Evolutionary conservation across 1,284 basidiomycete genomes (phyloP).

Genomic region (Exobasidium cylindrosporum): DNA sequence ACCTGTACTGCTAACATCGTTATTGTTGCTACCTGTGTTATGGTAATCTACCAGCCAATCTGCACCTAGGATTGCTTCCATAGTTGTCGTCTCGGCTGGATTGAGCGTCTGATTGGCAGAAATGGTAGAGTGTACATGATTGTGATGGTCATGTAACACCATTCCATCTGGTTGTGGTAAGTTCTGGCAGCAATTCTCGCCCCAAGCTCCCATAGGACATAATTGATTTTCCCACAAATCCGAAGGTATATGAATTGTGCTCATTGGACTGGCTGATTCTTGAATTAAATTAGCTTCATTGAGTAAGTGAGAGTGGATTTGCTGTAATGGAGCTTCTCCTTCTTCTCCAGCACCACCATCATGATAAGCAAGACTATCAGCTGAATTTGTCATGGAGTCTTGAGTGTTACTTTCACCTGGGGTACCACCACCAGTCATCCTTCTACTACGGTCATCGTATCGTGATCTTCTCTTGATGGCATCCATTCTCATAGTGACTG

Average conservation of each 20-base stretch:
- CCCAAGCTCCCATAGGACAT: slow-evolving; percentile 18
- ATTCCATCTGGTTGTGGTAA: slow-evolving; percentile 5
- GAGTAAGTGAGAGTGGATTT: not conserved
- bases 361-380: not conserved
- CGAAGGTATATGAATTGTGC: slow-evolving; percentile 6
- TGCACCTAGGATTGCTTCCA: not conserved
- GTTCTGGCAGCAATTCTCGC: slow-evolving; percentile 16
- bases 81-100: not conserved
- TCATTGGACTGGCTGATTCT: not conserved
- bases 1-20: not conserved
- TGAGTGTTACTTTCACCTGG: not conserved
- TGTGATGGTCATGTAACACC: not conserved
- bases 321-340: not conserved
- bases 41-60: not conserved
- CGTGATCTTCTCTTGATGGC: slow-evolving; percentile 49
- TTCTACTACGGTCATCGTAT: slow-evolving; percentile 27
- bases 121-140: not conserved
- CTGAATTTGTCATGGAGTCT: not conserved
- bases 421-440: not conserved
- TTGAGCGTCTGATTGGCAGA: not conserved
- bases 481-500: slow-evolving; percentile 47
- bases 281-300: not conserved
- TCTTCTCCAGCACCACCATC: not conserved
- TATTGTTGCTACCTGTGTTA: not conserved
- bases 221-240: slow-evolving; percentile 15